Evolutionary conservation across 176 grass and related monocot species (phyloP), one percentile per base, ranked within the genome.

Genomic region (Ampelocalamus luodianensis): DNA sequence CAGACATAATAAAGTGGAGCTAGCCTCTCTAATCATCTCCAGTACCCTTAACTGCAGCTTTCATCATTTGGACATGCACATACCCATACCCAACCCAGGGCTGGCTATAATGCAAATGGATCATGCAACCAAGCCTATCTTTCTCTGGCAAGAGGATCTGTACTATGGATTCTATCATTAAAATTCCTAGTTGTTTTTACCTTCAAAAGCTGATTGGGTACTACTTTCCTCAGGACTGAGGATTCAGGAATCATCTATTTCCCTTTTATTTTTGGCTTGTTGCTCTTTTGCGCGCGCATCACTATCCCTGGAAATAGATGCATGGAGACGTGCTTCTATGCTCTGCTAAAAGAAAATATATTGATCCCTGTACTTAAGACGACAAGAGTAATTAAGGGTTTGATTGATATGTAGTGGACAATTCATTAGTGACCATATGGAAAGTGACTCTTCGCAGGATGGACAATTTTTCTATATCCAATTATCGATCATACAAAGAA

Each of bases 1-100:
- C 85, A 90, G 89, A 84, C 85, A 90, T 79, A 53, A 50, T 79
- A 74, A 74, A 79, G 89, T 90, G 85, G 89, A 83, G 42, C 79
- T 74, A 87, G 80, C 75, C 74, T 76, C 68, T 78, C 80, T 90
- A 90, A 90, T 83, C 79, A 90, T 87, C 42, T 74, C 64, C 76
- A 79, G 81, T 87, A 42, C 84, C 60, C 84, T 73, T 79, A 86
- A 83, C 84, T 67, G 79, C 48, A 90, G 22, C 29, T 79, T 83
- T 90, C 80, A 87, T 90, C 80, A 80, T 87, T 68, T 84, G 67
- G 74, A 61, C 0, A 26, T 20, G 51, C 27, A 72, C 39, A 56
- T 46, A 83, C 2, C 32, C 32, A 34, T 53, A 50, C 60, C 59
- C 84, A 79, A 79, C 29, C 32, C 49, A 61, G 51, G 39, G 26